These are phyloP conservation scores for Coprinellus micaceus DNA, from an alignment of 768 basidiomycete genomes.

Conservation along the genomic window DNA sequence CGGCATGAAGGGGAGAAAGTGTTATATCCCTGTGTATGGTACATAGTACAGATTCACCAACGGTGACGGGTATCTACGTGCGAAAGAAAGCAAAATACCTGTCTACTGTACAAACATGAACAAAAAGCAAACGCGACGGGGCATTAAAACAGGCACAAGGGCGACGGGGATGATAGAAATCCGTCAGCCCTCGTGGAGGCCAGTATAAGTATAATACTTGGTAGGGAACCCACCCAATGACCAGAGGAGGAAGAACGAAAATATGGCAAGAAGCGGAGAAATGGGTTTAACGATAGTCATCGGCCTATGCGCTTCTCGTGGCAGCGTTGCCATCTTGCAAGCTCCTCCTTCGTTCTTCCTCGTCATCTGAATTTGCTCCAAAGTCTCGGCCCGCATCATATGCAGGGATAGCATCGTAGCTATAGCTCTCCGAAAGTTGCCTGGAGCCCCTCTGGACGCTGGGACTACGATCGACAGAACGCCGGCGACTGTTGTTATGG, in stretches of 20 bases:
- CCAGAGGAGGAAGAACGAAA: too few species aligned
- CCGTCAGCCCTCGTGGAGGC: too few species aligned
- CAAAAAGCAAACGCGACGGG: too few species aligned
- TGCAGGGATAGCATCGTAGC: slow-evolving; percentile 4
- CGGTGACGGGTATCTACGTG: not conserved
- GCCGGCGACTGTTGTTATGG: not conserved
- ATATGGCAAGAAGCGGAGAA: too few species aligned
- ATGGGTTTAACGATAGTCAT: too few species aligned
- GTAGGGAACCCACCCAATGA: too few species aligned
- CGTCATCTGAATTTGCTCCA: not conserved
- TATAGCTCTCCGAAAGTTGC: not conserved
- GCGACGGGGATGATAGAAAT: too few species aligned
- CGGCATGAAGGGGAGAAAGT: too few species aligned
- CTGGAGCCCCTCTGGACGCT: not conserved
- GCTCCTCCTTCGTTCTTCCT: not conserved
- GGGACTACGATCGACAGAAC: not conserved
- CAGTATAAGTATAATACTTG: too few species aligned
- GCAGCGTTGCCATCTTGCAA: too few species aligned
- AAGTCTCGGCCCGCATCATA: not conserved
- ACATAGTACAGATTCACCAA: not conserved
- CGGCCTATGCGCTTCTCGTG: too few species aligned
- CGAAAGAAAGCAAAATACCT: not conserved
- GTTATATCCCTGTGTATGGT: not conserved
- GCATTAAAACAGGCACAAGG: too few species aligned
- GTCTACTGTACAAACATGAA: not conserved